Conservation (phyloP, 2,329 filamentous ascomycete genomes). For the Fusarium fujikuroi region DNA sequence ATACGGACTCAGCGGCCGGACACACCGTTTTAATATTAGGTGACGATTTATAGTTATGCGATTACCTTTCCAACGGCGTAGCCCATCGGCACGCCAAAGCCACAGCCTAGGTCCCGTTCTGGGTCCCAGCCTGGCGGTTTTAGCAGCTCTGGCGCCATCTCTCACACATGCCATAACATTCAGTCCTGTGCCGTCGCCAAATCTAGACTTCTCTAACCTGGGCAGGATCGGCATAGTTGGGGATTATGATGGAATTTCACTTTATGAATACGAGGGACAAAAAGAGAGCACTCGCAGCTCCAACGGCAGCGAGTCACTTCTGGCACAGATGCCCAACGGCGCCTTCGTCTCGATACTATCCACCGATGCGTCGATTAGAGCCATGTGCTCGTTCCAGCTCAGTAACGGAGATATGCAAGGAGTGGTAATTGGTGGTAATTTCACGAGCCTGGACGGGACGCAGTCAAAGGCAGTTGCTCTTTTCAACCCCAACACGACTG, state of each 20-base stretch:
- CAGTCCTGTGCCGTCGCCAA: constrained; percentile 70
- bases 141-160: constrained; percentile 55
- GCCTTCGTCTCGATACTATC: constrained; percentile 78
- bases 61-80: constrained; percentile 57
- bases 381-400: constrained; percentile 84
- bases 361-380: constrained; percentile 84
- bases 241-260: constrained; percentile 89
- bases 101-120: constrained; percentile 42
- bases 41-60: constrained; percentile 57
- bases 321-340: constrained; percentile 86
- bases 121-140: constrained; percentile 50
- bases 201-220: constrained; percentile 81
- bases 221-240: constrained; percentile 88
- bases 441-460: constrained; percentile 85
- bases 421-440: constrained; percentile 91
- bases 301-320: constrained; percentile 84
- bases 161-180: constrained; percentile 66
- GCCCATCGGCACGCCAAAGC: constrained; percentile 52
- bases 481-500: constrained; percentile 77
- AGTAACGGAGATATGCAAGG: constrained; percentile 74
- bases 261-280: constrained; percentile 88
- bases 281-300: constrained; percentile 72
- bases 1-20: constrained; percentile 1
- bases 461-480: constrained; percentile 83
- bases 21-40: constrained; percentile 21